These are phyloP conservation scores for Xerocomus brunneocitrinus DNA, from an alignment of 768 basidiomycete species.

Conservation along the genomic window DNA sequence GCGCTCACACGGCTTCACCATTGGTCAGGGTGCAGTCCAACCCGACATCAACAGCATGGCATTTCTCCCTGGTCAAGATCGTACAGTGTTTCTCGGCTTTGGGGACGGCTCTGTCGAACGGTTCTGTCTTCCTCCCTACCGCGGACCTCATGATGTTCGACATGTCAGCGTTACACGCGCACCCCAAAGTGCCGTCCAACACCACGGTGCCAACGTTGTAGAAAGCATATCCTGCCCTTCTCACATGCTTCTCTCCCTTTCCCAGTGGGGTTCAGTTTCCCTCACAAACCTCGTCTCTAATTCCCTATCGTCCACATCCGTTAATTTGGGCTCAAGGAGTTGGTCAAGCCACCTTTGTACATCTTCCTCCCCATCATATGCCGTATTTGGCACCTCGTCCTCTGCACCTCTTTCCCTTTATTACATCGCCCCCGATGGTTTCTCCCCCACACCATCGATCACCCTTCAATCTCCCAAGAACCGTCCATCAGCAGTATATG, in stretches of 20 bases:
- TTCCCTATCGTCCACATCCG: conserved; percentile 20
- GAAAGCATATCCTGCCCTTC: conserved; percentile 52
- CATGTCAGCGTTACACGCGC: conserved; percentile 21
- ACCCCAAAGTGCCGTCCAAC: conserved; percentile 23
- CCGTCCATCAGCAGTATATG: conserved; percentile 62
- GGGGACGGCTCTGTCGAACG: conserved; percentile 55
- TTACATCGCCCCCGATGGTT: conserved; percentile 41
- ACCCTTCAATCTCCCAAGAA: conserved; percentile 40
- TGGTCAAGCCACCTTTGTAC: conserved; percentile 62
- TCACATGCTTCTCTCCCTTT: conserved; percentile 49
- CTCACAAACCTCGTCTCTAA: conserved; percentile 30
- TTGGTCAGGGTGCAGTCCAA: conserved; percentile 25
- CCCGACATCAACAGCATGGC: conserved; percentile 54
- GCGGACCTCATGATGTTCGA: conserved; percentile 1
- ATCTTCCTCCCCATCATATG: conserved; percentile 50
- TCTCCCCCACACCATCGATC: conserved; percentile 47
- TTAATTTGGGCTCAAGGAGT: conserved; percentile 49
- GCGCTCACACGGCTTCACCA: conserved; percentile 38
- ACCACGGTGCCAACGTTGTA: conserved; percentile 45
- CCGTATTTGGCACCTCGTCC: conserved; percentile 62
- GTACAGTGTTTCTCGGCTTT: conserved; percentile 51
- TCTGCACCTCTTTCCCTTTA: conserved; percentile 56
- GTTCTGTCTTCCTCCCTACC: conserved; percentile 32
- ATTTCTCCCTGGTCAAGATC: conserved; percentile 44
- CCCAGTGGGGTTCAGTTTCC: conserved; percentile 48